Evolutionary conservation across 2,329 filamentous ascomycete species (phyloP).

Genomic region (Colletotrichum melonis): DNA sequence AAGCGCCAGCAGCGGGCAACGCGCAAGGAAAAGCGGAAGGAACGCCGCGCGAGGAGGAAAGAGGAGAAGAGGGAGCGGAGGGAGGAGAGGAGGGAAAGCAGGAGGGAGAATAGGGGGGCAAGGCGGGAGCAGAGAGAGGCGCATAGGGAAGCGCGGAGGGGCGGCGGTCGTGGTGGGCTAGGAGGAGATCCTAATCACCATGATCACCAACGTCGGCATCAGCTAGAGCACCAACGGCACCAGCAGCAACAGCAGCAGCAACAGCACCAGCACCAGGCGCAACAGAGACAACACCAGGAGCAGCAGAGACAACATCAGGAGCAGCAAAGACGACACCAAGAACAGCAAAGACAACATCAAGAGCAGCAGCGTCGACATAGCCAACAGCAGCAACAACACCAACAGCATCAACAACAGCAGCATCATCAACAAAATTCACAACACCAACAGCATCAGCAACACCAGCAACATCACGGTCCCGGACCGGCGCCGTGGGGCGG

Average conservation of each 20-base stretch:
- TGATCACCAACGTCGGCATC: conserved; percentile 7
- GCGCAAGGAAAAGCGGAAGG: conserved; percentile 46
- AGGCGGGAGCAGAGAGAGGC: conserved; percentile 45
- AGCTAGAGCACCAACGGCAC: not conserved
- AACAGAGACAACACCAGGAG: not conserved
- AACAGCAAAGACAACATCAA: not conserved
- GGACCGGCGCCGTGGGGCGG: conserved; percentile 7
- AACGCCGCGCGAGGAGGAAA: conserved; percentile 42
- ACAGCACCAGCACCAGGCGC: not conserved
- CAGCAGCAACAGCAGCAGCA: not conserved
- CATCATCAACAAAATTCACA: not conserved
- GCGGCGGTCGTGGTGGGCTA: not conserved
- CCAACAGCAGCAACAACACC: not conserved
- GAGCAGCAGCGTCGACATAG: not conserved
- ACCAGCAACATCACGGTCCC: conserved; percentile 15
- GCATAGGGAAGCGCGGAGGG: conserved; percentile 40
- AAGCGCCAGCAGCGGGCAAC: conserved; percentile 45
- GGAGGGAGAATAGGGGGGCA: conserved; percentile 44
- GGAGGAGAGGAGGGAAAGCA: conserved; percentile 45
- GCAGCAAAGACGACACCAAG: not conserved
- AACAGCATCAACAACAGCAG: not conserved
- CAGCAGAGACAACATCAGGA: conserved; percentile 2
- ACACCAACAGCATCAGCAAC: conserved; percentile 5
- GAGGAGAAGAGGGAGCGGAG: conserved; percentile 47
- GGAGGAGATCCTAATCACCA: conserved; percentile 5